Conservation (phyloP, 441 rosid genomes). For the Populus hybrid region DNA sequence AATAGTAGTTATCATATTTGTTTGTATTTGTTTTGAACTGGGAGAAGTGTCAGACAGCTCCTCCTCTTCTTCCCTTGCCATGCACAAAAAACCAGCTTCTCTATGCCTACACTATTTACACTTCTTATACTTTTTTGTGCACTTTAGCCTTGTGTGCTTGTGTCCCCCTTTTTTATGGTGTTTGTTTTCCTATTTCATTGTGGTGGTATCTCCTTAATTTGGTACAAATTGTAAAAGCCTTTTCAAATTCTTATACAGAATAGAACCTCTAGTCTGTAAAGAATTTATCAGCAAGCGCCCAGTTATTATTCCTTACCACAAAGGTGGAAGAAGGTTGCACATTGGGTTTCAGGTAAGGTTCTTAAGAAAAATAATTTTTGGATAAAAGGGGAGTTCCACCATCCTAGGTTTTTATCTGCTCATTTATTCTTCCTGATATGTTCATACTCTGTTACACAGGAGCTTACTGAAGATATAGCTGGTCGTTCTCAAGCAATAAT, state of each 20-base stretch:
- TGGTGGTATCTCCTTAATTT: not conserved
- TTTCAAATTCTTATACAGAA: conserved; percentile 42
- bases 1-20: not conserved
- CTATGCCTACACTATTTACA: not conserved
- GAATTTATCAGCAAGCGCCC: conserved; percentile 71
- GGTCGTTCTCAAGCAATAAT: conserved; percentile 69
- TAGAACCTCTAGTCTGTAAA: conserved; percentile 95
- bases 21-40: conserved; percentile 10
- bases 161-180: not conserved
- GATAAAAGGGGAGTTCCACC: not conserved
- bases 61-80: not conserved
- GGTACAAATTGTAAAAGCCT: conserved; percentile 8
- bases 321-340: conserved; percentile 96
- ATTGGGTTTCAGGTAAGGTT: conserved; percentile 78
- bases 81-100: not conserved
- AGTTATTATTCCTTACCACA: conserved; percentile 90
- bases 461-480: conserved; percentile 76
- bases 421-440: conserved; percentile 8
- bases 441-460: conserved; percentile 38
- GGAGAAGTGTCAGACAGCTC: not conserved
- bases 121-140: not conserved
- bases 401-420: conserved; percentile 6
- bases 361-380: not conserved
- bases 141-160: not conserved
- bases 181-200: not conserved